Evolutionary conservation across 2,329 filamentous ascomycete genomes (phyloP).

Genomic region (Aspergillus terreus): DNA sequence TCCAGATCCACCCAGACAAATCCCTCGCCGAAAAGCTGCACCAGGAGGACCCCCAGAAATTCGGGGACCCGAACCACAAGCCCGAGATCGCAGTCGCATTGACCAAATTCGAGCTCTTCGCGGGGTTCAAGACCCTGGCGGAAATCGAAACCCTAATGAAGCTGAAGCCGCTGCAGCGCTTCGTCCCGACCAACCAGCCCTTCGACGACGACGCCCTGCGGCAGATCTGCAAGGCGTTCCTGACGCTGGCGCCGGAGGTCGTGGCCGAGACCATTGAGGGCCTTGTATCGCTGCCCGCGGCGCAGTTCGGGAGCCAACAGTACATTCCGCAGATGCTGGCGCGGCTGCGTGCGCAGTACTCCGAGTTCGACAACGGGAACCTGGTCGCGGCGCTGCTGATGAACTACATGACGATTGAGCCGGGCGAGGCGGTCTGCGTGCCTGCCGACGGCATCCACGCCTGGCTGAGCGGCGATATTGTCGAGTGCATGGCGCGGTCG

Average conservation of each 20-base stretch:
- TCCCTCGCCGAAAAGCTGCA: slow-evolving; percentile 63
- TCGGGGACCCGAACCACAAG: slow-evolving; percentile 72
- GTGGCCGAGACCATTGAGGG: slow-evolving; percentile 53
- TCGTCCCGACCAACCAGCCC: slow-evolving; percentile 46
- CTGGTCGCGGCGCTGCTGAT: slow-evolving; percentile 68
- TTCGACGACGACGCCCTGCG: slow-evolving; percentile 60
- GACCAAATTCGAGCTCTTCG: slow-evolving; percentile 70
- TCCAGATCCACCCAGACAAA: slow-evolving; percentile 73
- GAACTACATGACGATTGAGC: slow-evolving; percentile 66
- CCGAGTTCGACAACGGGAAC: slow-evolving; percentile 60
- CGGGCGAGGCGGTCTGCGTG: slow-evolving; percentile 66
- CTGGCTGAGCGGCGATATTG: slow-evolving; percentile 68
- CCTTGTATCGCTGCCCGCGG: slow-evolving; percentile 47
- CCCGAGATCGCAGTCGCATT: slow-evolving; percentile 74
- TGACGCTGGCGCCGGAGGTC: slow-evolving; percentile 49
- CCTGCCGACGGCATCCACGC: slow-evolving; percentile 72
- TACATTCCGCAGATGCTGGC: slow-evolving; percentile 65
- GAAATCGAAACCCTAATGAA: slow-evolving; percentile 58
- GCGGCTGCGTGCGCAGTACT: slow-evolving; percentile 63
- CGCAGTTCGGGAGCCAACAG: slow-evolving; percentile 46
- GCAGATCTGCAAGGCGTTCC: slow-evolving; percentile 52
- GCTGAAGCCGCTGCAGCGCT: slow-evolving; percentile 52
- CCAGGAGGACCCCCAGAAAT: slow-evolving; percentile 59
- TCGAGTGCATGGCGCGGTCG: slow-evolving; percentile 73
- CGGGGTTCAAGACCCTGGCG: slow-evolving; percentile 65